These are phyloP conservation scores for Scheffersomyces ergatensis DNA, from an alignment of 805 yeast species.

Conservation along the genomic window DNA sequence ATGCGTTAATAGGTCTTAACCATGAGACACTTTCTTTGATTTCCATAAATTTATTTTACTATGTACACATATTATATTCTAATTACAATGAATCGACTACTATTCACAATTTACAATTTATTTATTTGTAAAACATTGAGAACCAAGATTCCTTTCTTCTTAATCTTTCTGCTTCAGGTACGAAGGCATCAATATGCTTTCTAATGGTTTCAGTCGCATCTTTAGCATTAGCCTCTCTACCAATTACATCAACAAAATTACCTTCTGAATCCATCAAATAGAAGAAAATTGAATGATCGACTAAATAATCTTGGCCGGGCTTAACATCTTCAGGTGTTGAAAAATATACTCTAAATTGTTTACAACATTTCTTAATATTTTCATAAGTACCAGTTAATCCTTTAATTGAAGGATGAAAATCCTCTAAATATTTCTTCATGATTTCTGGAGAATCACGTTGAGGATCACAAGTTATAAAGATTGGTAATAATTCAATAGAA, in stretches of 20 bases:
- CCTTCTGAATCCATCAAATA: slow-evolving; percentile 99
- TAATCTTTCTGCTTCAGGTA: slow-evolving; percentile 70
- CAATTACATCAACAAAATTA: slow-evolving; percentile 88
- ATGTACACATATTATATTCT: no score
- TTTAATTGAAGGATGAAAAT: slow-evolving; percentile 84
- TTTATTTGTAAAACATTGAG: slow-evolving; percentile 39
- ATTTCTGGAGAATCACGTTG: slow-evolving; percentile 90
- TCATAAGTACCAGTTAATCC: slow-evolving; percentile 93
- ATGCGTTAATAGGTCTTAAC: no score
- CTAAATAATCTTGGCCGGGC: slow-evolving; percentile 94
- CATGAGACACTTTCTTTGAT: no score
- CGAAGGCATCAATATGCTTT: slow-evolving; percentile 70
- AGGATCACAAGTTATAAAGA: slow-evolving; percentile 96
- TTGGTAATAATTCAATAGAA: slow-evolving; percentile 68
- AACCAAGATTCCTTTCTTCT: slow-evolving; percentile 60
- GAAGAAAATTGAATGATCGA: slow-evolving; percentile 96
- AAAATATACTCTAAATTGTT: slow-evolving; percentile 89
- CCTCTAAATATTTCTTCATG: slow-evolving; percentile 74
- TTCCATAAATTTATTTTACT: no score
- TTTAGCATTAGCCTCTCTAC: slow-evolving; percentile 80
- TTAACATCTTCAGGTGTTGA: slow-evolving; percentile 94
- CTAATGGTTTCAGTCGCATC: slow-evolving; percentile 76
- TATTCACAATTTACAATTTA: no score
- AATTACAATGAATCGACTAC: no score
- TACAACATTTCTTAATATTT: slow-evolving; percentile 79